Conservation (phyloP, 306 rosid genomes). For the Malus fusca region DNA sequence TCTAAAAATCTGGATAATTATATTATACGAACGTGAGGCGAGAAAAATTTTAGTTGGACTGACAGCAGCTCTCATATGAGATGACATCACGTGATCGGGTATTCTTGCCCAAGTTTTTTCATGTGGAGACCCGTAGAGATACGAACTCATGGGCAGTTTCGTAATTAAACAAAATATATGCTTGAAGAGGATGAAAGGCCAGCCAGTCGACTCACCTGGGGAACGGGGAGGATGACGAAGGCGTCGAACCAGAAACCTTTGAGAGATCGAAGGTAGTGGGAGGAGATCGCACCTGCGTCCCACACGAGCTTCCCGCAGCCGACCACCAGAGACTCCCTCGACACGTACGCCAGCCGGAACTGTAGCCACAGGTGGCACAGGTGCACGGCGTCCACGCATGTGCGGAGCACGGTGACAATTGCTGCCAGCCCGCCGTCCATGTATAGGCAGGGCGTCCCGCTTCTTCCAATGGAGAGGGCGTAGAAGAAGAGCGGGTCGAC, state of each 20-base stretch:
- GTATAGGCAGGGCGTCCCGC: constrained; percentile 77
- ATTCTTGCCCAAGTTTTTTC: neutral
- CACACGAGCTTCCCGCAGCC: constrained; percentile 99
- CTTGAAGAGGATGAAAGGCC: neutral
- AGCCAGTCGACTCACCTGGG: constrained; percentile 44
- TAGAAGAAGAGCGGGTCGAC: constrained; percentile 89
- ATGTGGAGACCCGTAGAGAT: too few species aligned
- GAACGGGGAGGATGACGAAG: constrained; percentile 81
- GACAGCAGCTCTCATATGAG: neutral
- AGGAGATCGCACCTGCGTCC: constrained; percentile 79
- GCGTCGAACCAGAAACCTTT: constrained; percentile 94
- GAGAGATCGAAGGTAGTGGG: constrained; percentile 57
- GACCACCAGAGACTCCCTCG: constrained; percentile 76
- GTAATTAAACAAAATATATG: neutral
- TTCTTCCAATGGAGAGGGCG: constrained; percentile 78
- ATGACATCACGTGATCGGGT: neutral
- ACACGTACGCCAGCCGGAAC: constrained; percentile 77
- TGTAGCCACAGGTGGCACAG: constrained; percentile 79
- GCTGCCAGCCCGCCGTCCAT: constrained; percentile 87
- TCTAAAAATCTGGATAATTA: neutral
- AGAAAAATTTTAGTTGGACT: too few species aligned
- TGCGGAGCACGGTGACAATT: constrained; percentile 59
- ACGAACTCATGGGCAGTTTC: neutral
- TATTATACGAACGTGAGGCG: neutral
- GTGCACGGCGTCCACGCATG: constrained; percentile 69